These are phyloP conservation scores for Harringtonia lauricola DNA, from an alignment of 2,329 filamentous ascomycete species.

Conservation along the genomic window DNA sequence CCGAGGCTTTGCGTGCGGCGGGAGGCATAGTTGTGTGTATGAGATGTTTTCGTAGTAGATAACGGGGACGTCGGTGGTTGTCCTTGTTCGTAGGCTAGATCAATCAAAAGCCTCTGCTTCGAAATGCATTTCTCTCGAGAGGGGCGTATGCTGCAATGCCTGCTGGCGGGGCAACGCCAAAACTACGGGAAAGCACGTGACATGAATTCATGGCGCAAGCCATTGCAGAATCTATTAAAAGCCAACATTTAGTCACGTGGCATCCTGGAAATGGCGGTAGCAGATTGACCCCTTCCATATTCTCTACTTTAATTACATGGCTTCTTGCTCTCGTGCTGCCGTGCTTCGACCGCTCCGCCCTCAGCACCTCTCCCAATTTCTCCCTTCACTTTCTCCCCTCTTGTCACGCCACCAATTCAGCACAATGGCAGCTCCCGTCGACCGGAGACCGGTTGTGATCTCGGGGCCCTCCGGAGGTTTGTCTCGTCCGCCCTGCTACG, in stretches of 20 bases:
- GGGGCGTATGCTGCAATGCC: not conserved
- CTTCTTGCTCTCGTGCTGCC: no score
- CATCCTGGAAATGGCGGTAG: no score
- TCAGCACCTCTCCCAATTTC: not conserved
- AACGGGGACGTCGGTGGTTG: not conserved
- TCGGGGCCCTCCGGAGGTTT: conserved; percentile 59
- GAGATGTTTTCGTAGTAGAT: not conserved
- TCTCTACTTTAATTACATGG: no score
- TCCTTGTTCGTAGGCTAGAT: no score
- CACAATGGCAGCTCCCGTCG: conserved; percentile 23
- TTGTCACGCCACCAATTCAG: not conserved
- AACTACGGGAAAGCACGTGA: conserved; percentile 38
- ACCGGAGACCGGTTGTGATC: conserved; percentile 60
- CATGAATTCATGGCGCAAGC: no score
- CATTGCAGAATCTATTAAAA: no score
- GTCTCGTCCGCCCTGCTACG: not conserved
- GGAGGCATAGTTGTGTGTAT: conserved; percentile 26
- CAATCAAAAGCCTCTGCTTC: not conserved
- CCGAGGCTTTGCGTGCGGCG: conserved; percentile 35
- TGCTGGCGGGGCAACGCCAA: conserved; percentile 45
- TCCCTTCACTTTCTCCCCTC: not conserved
- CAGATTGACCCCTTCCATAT: no score
- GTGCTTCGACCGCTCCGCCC: no score
- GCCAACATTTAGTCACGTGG: no score
- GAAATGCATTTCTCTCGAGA: not conserved